Evolutionary conservation across 2,329 filamentous ascomycete species (phyloP), one percentile per base, ranked within the genome.

Genomic region (Drechslerella stenobrocha): DNA sequence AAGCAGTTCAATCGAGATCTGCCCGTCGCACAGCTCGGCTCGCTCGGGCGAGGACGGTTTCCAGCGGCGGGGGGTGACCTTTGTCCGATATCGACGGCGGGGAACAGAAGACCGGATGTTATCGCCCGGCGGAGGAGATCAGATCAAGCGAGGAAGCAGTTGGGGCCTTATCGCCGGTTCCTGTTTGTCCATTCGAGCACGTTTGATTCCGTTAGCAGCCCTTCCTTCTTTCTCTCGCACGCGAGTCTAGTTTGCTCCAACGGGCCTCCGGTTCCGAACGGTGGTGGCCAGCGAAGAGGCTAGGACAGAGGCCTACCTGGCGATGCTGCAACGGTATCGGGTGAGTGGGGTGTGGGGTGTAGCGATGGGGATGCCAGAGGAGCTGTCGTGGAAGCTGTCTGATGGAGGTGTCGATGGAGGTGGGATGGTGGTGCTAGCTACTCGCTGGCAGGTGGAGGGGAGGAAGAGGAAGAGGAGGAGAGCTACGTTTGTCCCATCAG

Each of bases 151-250:
- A 13, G 32, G 26, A 26, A 37, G 48, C 18, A 35, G 26, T 20
- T 34, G 26, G 15, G 51, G n/a, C n/a, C n/a, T 24, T 53, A 52
- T 48, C 46, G 56, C 40, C 34, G 35, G 40, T 34, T 53, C 28
- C 52, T 52, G 45, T 64, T 56, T 52, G 51, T 18, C 52, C 37
- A 46, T 65, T 57, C 46, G 61, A 67, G 63, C 50, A 26, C 34
- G 51, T 67, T 67, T 60, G 55, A 55, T 67, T 60, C 45, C 55
- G 55, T 60, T 67, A 67, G 63, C 51, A 42, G 30, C 3, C n/a
- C n/a, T n/a, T n/a, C n/a, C n/a, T n/a, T n/a, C n/a, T n/a, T n/a
- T n/a, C n/a, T n/a, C n/a, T n/a, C n/a, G n/a, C n/a, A n/a, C n/a
- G n/a, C n/a, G n/a, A n/a, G n/a, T n/a, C n/a, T n/a, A n/a, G n/a